Base-by-base conservation (phyloP, 306 rosid species). In the Vachellia collinsii region DNA sequence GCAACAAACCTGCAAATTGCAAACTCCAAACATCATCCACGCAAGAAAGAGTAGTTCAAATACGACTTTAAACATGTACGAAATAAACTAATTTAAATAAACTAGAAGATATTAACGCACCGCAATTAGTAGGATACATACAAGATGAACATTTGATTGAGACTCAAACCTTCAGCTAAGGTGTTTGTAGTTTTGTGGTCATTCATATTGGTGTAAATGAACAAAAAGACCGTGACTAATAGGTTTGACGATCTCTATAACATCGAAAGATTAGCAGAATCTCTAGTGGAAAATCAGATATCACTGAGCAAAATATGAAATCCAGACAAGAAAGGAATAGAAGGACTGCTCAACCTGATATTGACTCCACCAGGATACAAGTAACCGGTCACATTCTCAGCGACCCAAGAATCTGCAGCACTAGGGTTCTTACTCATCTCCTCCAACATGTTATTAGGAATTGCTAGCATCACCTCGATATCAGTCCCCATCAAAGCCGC, bases 331-430 rank as follows among this genome's bases (percentile, higher is more conserved):
- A 46, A 58, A 78, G 50, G 17, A 67, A 37, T 29, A 38, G 3
- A 16, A 39, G 14, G 34, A 80, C 44, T 74, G 76, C 94, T 91
- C 77, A 92, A 95, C 99, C 90, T 93, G 98, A 95, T 90, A 47
- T 91, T 86, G 38, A 95, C 86, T 74, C 98, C 98, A 81, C 99
- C 99, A 82, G 74, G 39, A 87, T 88, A 89, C 83, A 85, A 73
- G 54, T 93, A 95, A 82, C 70, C 56, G 58, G 98, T 89, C 74
- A 95, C 97, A 87, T 93, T 93, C 66, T 93, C 91, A 77, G 90
- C 90, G 2, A 95, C 98, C 99, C 99, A 95, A 76, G 92, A 85
- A 80, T 82, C 91, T 3, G 99, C 98, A 81, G 87, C 90, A 39
- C 70, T 70, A 76, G 85, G 92, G 74, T 89, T 82, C 11, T 81